phyloP scores from a whole-genome alignment of 192 early-diverging fungal species.

The Backusella macrospora region DNA sequence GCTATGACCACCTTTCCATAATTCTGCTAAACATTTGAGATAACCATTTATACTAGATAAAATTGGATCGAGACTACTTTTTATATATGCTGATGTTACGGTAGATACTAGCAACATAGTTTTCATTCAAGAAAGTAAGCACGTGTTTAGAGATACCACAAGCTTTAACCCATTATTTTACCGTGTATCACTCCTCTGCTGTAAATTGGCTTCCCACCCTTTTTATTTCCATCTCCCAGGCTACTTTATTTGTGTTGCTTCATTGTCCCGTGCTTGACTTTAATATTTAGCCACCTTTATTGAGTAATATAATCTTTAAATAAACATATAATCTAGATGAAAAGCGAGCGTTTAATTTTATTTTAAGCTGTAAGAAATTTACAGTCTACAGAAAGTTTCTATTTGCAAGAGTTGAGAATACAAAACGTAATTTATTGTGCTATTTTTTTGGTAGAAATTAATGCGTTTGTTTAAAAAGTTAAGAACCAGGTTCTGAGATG shows the following conservation, averaged over 20 bases:
- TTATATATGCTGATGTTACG: not conserved
- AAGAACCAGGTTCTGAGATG: not conserved
- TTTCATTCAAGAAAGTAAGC: slow-evolving; percentile 1
- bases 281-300: not conserved
- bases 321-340: not conserved
- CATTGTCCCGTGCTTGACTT: not conserved
- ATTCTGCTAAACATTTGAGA: not conserved
- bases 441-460: too few species aligned
- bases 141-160: slow-evolving; percentile 1
- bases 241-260: slow-evolving; percentile 4
- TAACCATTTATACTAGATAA: not conserved
- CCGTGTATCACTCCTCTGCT: not conserved
- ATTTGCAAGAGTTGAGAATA: too few species aligned
- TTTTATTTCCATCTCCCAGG: not conserved
- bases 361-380: not conserved
- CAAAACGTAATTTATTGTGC: too few species aligned
- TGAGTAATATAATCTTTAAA: not conserved
- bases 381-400: not conserved
- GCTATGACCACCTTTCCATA: slow-evolving; percentile 2
- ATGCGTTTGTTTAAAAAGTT: too few species aligned
- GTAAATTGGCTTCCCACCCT: not conserved
- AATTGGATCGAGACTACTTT: not conserved
- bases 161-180: not conserved
- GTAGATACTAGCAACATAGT: not conserved
- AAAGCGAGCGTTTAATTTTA: not conserved